These are phyloP conservation scores for Eimeria acervulina DNA, from an alignment of 169 alveolate species.

Conservation along the genomic window DNA sequence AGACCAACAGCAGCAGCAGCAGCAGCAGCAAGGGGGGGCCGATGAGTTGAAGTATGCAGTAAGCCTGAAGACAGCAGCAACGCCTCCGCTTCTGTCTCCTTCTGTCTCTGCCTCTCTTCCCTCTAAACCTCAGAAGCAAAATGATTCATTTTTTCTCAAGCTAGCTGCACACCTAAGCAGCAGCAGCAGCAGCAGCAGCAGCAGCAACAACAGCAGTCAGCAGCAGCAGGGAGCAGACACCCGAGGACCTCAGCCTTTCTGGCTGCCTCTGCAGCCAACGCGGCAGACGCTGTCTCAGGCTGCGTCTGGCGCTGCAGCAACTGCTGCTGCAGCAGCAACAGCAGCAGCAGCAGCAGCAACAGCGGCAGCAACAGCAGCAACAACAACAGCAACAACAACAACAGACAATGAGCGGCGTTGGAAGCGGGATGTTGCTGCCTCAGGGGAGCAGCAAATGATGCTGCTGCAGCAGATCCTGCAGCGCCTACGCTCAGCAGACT, in stretches of 20 bases:
- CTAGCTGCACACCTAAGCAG: too few relatives aligned
- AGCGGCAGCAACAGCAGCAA: conserved; percentile 26
- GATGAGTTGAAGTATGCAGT: background rate
- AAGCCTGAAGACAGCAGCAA: background rate
- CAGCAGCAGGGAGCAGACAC: conserved; percentile 34
- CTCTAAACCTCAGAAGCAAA: too few relatives aligned
- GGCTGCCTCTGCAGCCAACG: background rate
- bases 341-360: conserved; percentile 6
- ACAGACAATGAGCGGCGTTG: background rate
- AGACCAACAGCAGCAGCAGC: too few relatives aligned
- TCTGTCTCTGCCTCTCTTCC: background rate
- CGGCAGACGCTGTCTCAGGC: background rate
- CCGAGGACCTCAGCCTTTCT: background rate
- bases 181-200: too few relatives aligned
- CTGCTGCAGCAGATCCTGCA: conserved; percentile 29
- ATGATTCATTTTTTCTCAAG: too few relatives aligned
- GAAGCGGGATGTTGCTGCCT: background rate
- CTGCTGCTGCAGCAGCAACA: conserved; percentile 30
- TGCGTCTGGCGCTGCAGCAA: background rate
- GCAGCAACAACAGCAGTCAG: background rate
- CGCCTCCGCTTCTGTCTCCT: background rate
- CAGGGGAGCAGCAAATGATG: conserved; percentile 39
- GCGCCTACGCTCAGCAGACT: background rate
- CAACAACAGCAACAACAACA: background rate
- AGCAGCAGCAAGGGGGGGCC: background rate